Conservation (phyloP, 805 yeast species). For the Spencermartinsiella europaea region DNA sequence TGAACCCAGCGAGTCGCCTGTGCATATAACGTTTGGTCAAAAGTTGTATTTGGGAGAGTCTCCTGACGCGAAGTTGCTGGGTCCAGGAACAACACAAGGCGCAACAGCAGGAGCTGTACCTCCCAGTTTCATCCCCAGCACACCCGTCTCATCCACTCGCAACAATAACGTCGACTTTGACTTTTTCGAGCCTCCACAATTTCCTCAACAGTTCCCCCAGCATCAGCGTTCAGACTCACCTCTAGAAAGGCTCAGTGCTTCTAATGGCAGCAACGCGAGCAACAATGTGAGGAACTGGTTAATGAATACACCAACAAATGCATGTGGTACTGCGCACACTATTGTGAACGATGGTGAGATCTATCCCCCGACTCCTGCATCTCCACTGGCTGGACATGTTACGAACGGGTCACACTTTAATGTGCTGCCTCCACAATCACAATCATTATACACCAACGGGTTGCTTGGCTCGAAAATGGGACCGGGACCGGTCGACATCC, state of each 20-base stretch:
- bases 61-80: not conserved
- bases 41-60: not conserved
- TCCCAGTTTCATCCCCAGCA: not conserved
- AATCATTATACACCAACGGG: not conserved
- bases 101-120: not conserved
- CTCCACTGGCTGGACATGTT: conserved; percentile 1
- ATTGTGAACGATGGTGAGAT: not conserved
- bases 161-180: not conserved
- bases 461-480: too few relatives aligned
- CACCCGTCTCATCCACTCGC: not conserved
- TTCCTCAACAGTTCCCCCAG: not conserved
- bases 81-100: not conserved
- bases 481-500: conserved; percentile 11
- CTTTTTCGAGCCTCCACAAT: not conserved
- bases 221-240: not conserved
- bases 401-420: not conserved
- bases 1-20: conserved; percentile 1
- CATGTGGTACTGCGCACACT: not conserved
- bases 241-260: not conserved
- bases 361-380: conserved; percentile 9
- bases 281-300: conserved; percentile 7
- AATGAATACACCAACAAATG: conserved; percentile 7
- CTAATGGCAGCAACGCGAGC: not conserved
- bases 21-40: not conserved
- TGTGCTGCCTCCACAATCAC: not conserved